Evolutionary conservation across 2,329 filamentous ascomycete species (phyloP).

Genomic region (Dactylellina parvicollis): DNA sequence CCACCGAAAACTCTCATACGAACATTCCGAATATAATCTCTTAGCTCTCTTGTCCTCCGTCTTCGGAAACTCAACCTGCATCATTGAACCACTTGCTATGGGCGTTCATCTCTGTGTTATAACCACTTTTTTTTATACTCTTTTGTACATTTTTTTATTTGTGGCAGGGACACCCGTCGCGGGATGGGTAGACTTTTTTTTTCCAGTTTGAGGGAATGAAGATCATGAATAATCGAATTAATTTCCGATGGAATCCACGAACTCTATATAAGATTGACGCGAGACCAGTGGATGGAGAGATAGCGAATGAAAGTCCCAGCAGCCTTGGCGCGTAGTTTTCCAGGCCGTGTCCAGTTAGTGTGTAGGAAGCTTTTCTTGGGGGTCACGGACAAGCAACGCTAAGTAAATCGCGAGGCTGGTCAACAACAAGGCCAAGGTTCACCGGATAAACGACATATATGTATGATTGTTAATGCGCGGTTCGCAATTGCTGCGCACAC

Average conservation of each 20-base stretch:
- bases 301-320: too few species aligned
- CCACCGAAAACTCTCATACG: slow-evolving; percentile 1
- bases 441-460: too few species aligned
- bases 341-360: too few species aligned
- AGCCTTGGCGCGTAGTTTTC: too few species aligned
- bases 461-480: too few species aligned
- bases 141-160: slow-evolving; percentile 53
- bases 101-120: slow-evolving; percentile 55
- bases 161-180: slow-evolving; percentile 29
- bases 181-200: slow-evolving; percentile 49
- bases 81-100: slow-evolving; percentile 50
- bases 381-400: too few species aligned
- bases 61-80: slow-evolving; percentile 6
- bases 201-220: slow-evolving; percentile 50
- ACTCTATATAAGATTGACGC: too few species aligned
- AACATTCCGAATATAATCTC: slow-evolving; percentile 38
- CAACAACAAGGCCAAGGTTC: too few species aligned
- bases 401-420: too few species aligned
- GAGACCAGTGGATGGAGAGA: too few species aligned
- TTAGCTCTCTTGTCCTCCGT: slow-evolving; percentile 10
- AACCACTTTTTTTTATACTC: slow-evolving; percentile 51
- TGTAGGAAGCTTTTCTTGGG: too few species aligned
- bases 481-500: too few species aligned
- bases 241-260: slow-evolving; percentile 45
- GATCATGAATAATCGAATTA: slow-evolving; percentile 53